Evolutionary conservation across 140 eudicot genomes (phyloP).

Genomic region (Ambrosia hybrid): DNA sequence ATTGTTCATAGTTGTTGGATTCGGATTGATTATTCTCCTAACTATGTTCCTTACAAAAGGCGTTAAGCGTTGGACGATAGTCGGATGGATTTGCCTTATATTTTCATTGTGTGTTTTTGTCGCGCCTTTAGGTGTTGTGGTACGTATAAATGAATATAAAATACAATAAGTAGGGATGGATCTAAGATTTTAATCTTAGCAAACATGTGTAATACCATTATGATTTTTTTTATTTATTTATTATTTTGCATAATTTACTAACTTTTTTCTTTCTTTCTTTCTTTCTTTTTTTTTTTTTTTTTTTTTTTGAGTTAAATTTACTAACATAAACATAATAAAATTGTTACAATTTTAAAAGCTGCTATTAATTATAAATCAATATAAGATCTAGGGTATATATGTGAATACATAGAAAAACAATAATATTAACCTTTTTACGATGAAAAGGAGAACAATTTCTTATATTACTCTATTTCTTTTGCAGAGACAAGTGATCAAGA

Average conservation of each 20-base stretch:
- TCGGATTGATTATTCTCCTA: constrained; percentile 49
- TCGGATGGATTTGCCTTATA: constrained; percentile 81
- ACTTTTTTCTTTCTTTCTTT: too few relatives aligned
- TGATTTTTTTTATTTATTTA: too few relatives aligned
- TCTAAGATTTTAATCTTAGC: not conserved
- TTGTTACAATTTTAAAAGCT: too few relatives aligned
- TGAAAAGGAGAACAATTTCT: not conserved
- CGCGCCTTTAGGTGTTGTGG: constrained; percentile 78
- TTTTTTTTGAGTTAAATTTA: not conserved
- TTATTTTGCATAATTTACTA: too few relatives aligned
- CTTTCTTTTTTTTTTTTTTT: too few relatives aligned
- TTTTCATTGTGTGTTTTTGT: constrained; percentile 63
- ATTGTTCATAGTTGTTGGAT: constrained; percentile 54
- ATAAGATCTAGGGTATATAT: not conserved
- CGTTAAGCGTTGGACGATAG: constrained; percentile 37
- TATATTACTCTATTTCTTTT: constrained; percentile 7
- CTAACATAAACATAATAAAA: not conserved
- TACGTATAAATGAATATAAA: constrained; percentile 23
- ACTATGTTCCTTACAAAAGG: constrained; percentile 51
- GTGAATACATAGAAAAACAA: not conserved
- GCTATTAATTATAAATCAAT: not conserved
- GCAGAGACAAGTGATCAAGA: constrained; percentile 67
- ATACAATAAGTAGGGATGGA: not conserved
- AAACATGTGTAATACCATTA: not conserved
- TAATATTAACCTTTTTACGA: not conserved